Conservation (phyloP, 768 basidiomycete species). For the Collybia nuda region DNA sequence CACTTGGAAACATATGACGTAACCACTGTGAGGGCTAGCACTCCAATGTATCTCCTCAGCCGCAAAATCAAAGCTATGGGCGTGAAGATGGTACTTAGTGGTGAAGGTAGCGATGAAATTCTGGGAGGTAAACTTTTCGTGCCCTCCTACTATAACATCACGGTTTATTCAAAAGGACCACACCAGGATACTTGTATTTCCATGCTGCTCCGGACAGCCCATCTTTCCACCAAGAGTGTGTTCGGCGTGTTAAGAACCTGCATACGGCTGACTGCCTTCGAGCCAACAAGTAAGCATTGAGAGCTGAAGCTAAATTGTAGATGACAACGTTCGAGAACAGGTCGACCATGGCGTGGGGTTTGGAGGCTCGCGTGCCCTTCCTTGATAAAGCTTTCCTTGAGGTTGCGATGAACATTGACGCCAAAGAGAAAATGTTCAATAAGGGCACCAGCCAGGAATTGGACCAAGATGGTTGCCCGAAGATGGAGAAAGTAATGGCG, state of each 20-base stretch:
- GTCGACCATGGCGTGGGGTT: slow-evolving; percentile 99
- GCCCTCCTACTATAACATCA: not conserved
- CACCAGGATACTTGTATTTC: slow-evolving; percentile 96
- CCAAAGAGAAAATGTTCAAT: slow-evolving; percentile 84
- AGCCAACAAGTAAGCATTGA: slow-evolving; percentile 82
- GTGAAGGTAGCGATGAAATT: slow-evolving; percentile 97
- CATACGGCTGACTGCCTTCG: slow-evolving; percentile 97
- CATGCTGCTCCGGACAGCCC: slow-evolving; percentile 89
- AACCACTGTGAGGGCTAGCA: slow-evolving; percentile 95
- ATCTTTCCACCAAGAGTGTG: slow-evolving; percentile 94
- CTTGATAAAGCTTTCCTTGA: slow-evolving; percentile 96
- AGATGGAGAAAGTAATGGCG: slow-evolving; percentile 86
- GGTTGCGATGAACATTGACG: slow-evolving; percentile 86
- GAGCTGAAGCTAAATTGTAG: not conserved
- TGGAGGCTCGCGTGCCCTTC: slow-evolving; percentile 98
- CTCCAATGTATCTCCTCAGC: slow-evolving; percentile 98
- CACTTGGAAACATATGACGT: slow-evolving; percentile 99
- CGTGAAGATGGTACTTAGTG: slow-evolving; percentile 98
- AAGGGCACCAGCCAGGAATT: slow-evolving; percentile 74
- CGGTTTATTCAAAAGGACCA: slow-evolving; percentile 1
- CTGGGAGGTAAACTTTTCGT: slow-evolving; percentile 68
- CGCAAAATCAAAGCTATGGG: slow-evolving; percentile 99
- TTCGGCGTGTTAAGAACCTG: slow-evolving; percentile 94
- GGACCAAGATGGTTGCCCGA: slow-evolving; percentile 85
- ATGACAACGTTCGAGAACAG: slow-evolving; percentile 30